A percentile compares a stretch with the other conserved stretches of the same genome.
These are phyloP conservation scores for Ophiocordyceps camponoti-floridani DNA, from an alignment of 2,329 filamentous ascomycete genomes.

Conservation along the genomic window DNA sequence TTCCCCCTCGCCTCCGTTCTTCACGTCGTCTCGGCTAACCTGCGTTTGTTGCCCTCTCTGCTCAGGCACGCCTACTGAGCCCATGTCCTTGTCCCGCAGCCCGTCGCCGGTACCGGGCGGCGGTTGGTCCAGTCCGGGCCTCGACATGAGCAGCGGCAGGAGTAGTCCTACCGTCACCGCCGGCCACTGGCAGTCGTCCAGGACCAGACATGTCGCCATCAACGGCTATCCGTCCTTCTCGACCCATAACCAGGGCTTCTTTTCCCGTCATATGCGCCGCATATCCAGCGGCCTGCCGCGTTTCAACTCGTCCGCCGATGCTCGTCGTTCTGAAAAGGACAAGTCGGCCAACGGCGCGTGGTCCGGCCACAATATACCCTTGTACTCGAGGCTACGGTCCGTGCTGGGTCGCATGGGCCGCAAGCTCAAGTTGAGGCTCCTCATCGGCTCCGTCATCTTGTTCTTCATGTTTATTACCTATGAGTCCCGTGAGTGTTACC, in stretches of 20 bases:
- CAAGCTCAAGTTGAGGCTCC: constrained; percentile 44
- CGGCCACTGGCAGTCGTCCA: constrained; percentile 70
- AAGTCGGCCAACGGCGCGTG: constrained; percentile 45
- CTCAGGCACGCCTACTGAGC: constrained; percentile 33
- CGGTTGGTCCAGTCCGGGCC: constrained; percentile 74
- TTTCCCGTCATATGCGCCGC: constrained; percentile 65
- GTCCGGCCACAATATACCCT: constrained; percentile 21
- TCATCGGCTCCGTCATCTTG: constrained; percentile 41
- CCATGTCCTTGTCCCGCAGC: constrained; percentile 76
- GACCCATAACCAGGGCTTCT: constrained; percentile 72
- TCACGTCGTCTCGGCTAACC: neutral
- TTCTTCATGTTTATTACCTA: constrained; percentile 49
- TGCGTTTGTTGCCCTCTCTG: neutral
- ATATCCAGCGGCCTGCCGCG: constrained; percentile 64
- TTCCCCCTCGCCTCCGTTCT: neutral
- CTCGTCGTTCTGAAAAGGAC: constrained; percentile 57
- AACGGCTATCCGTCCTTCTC: constrained; percentile 64
- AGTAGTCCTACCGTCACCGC: constrained; percentile 45
- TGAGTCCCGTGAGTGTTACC: constrained; percentile 38
- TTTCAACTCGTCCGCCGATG: constrained; percentile 36
- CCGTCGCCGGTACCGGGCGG: constrained; percentile 71
- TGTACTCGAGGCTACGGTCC: constrained; percentile 27
- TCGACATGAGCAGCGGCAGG: constrained; percentile 54
- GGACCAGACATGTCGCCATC: constrained; percentile 56
- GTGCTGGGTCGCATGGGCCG: constrained; percentile 36